These are phyloP conservation scores for Zygnema circumcarinatum DNA, from an alignment of 139 green algal genomes.

Conservation along the genomic window DNA sequence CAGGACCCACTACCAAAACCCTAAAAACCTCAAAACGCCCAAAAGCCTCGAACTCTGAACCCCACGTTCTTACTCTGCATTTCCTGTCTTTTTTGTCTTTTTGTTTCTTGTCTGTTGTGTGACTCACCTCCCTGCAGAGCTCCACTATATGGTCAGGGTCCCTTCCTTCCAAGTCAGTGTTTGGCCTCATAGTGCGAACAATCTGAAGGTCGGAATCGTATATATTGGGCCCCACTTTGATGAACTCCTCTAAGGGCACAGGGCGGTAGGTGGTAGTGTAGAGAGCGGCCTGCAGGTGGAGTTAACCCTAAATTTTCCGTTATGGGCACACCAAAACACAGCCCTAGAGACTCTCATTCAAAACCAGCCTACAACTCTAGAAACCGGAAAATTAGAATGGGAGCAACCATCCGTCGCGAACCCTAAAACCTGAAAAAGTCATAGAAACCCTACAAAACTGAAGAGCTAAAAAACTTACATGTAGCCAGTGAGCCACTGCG, in stretches of 20 bases:
- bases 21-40: too few relatives aligned
- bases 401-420: too few relatives aligned
- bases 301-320: too few relatives aligned
- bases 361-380: too few relatives aligned
- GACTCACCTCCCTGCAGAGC: constrained; percentile 68
- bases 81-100: too few relatives aligned
- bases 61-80: too few relatives aligned
- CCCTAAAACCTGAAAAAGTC: not conserved
- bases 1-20: too few relatives aligned
- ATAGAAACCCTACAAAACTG: not conserved
- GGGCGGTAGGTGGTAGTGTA: constrained; percentile 87
- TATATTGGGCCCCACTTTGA: constrained; percentile 69
- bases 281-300: constrained; percentile 70
- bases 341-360: too few relatives aligned
- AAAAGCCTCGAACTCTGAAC: too few relatives aligned
- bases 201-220: constrained; percentile 37
- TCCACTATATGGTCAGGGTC: constrained; percentile 74
- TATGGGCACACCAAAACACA: too few relatives aligned
- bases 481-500: constrained; percentile 83
- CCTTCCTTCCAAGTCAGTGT: constrained; percentile 47
- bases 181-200: constrained; percentile 57
- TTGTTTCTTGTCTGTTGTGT: too few relatives aligned
- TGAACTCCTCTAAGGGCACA: constrained; percentile 76
- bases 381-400: too few relatives aligned
- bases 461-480: constrained; percentile 47